Percentiles rank a stretch among this genome's conserved stretches.
phyloP scores from a whole-genome alignment of 108 stramenopile genomes.

The Cyclotella atomus region DNA sequence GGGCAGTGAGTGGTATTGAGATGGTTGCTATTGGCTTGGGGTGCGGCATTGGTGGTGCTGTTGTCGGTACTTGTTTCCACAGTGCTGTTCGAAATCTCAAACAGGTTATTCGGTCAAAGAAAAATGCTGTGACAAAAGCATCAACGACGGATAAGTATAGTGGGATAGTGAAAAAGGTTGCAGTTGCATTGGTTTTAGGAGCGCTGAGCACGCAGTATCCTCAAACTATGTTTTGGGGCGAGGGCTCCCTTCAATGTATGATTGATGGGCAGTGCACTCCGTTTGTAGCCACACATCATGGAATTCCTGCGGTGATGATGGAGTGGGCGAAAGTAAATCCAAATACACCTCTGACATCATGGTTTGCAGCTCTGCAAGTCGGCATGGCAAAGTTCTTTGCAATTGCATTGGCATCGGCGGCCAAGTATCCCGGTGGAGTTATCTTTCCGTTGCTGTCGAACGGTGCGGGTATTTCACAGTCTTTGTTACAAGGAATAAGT shows the following conservation, averaged over 20 bases:
- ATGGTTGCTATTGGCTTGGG: conserved; percentile 39
- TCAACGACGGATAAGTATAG: conserved; percentile 13
- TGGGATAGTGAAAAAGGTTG: conserved; percentile 38
- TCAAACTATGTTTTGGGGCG: conserved; percentile 60
- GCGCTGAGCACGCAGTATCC: conserved; percentile 30
- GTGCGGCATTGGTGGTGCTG: conserved; percentile 58
- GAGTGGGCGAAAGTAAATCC: conserved; percentile 51
- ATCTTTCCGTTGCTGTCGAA: conserved; percentile 52
- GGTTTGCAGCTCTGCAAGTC: conserved; percentile 52
- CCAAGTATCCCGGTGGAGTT: conserved; percentile 44
- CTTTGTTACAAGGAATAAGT: conserved; percentile 19
- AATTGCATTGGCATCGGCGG: conserved; percentile 56
- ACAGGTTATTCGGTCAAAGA: conserved; percentile 36
- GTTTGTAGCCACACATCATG: conserved; percentile 57
- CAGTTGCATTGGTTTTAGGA: conserved; percentile 51
- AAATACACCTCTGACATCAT: conserved; percentile 44
- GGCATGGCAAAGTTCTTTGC: conserved; percentile 65
- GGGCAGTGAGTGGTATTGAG: conserved; percentile 31
- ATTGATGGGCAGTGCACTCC: conserved; percentile 56
- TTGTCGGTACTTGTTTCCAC: conserved; percentile 64
- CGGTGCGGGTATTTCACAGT: conserved; percentile 38
- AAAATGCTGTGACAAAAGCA: not conserved
- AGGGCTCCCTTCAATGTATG: conserved; percentile 45
- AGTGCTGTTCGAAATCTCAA: conserved; percentile 42
- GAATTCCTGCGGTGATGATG: conserved; percentile 48